phyloP scores from a whole-genome alignment of 139 green algal genomes.

The Coccomyxa sp. region DNA sequence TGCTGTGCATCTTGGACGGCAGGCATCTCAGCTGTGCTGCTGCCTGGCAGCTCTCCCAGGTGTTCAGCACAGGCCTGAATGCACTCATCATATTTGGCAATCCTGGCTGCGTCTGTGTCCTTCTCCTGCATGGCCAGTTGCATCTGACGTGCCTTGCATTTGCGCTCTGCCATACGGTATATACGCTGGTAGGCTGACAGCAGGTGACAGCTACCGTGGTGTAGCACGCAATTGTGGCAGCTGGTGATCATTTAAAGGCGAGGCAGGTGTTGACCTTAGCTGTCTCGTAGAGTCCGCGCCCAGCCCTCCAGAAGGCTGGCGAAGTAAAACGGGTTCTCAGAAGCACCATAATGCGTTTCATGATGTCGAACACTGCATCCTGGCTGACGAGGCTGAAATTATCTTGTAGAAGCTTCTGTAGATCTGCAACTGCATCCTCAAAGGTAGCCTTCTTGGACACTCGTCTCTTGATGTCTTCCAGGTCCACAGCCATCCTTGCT shows the following conservation, averaged over 20 bases:
- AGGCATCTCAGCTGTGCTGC: background rate
- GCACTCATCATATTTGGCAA: background rate
- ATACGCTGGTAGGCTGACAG: background rate
- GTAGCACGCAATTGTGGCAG: no score
- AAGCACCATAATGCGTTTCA: background rate
- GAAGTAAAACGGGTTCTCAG: conserved; percentile 18
- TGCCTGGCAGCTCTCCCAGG: background rate
- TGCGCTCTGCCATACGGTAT: background rate
- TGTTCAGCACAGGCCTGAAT: background rate
- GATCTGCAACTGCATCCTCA: background rate
- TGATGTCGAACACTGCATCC: no score
- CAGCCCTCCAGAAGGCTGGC: conserved; percentile 13
- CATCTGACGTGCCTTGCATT: background rate
- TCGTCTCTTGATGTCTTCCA: background rate
- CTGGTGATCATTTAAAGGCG: background rate
- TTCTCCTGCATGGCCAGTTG: background rate
- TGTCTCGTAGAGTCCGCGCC: conserved; percentile 12
- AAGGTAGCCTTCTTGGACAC: background rate
- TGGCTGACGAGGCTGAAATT: background rate
- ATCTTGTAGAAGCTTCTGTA: background rate
- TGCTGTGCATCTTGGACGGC: background rate
- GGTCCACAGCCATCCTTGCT: background rate
- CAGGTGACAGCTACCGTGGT: background rate
- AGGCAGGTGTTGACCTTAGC: background rate
- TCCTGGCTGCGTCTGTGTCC: background rate